Percentiles rank a stretch among this genome's conserved stretches.
Conservation (phyloP, 2,329 filamentous ascomycete species). For the Ophiostoma sp. region DNA sequence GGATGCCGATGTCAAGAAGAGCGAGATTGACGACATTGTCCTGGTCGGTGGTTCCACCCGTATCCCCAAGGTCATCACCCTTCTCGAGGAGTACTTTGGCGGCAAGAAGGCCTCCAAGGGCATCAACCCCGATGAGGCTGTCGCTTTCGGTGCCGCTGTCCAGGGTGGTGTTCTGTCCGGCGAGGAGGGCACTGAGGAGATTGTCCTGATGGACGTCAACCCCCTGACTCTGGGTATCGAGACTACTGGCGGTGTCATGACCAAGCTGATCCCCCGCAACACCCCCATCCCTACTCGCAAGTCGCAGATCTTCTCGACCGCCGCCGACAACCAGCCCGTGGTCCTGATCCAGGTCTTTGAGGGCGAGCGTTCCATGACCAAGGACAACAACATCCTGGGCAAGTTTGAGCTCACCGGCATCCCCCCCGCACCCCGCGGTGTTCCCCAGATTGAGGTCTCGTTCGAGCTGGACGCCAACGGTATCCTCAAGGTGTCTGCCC, state of each 20-base stretch:
- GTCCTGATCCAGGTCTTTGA: conserved; percentile 94
- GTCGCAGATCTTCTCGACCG: conserved; percentile 96
- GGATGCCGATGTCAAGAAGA: conserved; percentile 96
- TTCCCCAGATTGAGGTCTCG: conserved; percentile 96
- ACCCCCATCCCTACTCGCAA: conserved; percentile 93
- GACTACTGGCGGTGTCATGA: conserved; percentile 97
- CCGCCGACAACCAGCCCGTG: conserved; percentile 92
- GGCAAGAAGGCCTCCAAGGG: conserved; percentile 98
- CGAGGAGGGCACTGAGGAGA: conserved; percentile 70
- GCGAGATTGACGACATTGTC: conserved; percentile 91
- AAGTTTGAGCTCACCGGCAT: conserved; percentile 98
- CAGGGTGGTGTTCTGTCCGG: conserved; percentile 93
- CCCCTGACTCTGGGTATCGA: conserved; percentile 94
- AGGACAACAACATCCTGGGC: conserved; percentile 95
- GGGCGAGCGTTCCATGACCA: conserved; percentile 88
- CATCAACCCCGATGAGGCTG: conserved; percentile 98
- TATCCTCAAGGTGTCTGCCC: conserved; percentile 92
- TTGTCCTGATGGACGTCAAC: conserved; percentile 97
- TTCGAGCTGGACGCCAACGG: conserved; percentile 98
- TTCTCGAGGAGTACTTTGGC: conserved; percentile 92
- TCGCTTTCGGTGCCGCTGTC: conserved; percentile 94
- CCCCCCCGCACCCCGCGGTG: conserved; percentile 87
- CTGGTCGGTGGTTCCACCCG: conserved; percentile 97
- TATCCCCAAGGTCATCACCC: conserved; percentile 94
- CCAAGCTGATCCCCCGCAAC: conserved; percentile 90